Evolutionary conservation across 2,329 filamentous ascomycete genomes (phyloP).

Genomic region (Huntiella bhutanensis): DNA sequence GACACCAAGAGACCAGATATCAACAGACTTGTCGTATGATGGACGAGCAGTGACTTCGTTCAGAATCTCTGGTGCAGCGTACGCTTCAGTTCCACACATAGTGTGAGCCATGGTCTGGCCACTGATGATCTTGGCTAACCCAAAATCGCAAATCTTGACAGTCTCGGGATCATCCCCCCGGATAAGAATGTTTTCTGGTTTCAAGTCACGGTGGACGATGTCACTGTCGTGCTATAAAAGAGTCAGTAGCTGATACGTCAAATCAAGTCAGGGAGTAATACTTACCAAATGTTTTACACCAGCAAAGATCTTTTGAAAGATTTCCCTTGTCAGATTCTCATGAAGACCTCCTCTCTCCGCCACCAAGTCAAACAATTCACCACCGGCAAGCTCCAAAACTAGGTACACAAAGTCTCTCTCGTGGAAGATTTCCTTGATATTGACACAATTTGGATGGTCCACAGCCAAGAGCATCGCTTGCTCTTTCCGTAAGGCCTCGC

Average conservation of each 20-base stretch:
- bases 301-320: constrained; percentile 83
- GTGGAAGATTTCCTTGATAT: constrained; percentile 86
- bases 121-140: constrained; percentile 92
- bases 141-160: constrained; percentile 90
- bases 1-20: constrained; percentile 94
- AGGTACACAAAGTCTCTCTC: constrained; percentile 81
- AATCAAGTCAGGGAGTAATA: constrained; percentile 8
- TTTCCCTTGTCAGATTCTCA: constrained; percentile 65
- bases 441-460: constrained; percentile 80
- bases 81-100: constrained; percentile 87
- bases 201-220: constrained; percentile 95
- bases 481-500: constrained; percentile 62
- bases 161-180: constrained; percentile 64
- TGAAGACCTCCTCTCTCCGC: constrained; percentile 75
- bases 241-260: constrained; percentile 2
- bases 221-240: constrained; percentile 68
- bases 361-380: constrained; percentile 91
- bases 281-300: constrained; percentile 86
- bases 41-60: constrained; percentile 47
- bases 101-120: constrained; percentile 97
- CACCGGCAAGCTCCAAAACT: constrained; percentile 76
- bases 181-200: constrained; percentile 87
- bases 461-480: constrained; percentile 96
- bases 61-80: constrained; percentile 90
- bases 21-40: constrained; percentile 85